Evolutionary conservation across 345 rosid genomes (phyloP).

Genomic region (Excoecaria agallocha): DNA sequence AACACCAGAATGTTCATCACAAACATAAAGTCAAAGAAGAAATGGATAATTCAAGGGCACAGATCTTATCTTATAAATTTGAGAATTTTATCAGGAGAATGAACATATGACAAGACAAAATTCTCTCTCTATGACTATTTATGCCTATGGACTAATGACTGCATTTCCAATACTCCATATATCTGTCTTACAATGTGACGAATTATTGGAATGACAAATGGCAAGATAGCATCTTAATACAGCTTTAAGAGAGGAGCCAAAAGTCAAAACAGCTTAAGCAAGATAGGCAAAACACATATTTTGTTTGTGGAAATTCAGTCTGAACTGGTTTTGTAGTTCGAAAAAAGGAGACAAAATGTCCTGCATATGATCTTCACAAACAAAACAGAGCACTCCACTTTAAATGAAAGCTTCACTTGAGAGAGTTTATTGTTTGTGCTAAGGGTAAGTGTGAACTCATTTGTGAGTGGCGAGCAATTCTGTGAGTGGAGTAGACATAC

Average conservation of each 20-base stretch:
- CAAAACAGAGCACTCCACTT: neutral
- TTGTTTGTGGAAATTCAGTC: too few relatives aligned
- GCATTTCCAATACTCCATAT: neutral
- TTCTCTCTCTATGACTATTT: too few relatives aligned
- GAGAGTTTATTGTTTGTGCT: neutral
- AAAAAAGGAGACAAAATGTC: too few relatives aligned
- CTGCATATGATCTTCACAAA: neutral
- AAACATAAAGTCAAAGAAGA: neutral
- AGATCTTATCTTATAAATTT: neutral
- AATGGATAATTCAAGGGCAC: neutral
- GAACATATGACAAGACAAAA: neutral
- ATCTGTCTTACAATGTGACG: neutral
- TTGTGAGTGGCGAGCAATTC: neutral
- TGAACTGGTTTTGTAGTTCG: too few relatives aligned
- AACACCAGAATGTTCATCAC: neutral
- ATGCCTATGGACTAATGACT: neutral
- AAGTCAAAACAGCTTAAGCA: neutral
- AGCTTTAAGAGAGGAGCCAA: constrained; percentile 2
- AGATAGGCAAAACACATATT: neutral
- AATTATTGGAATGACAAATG: neutral
- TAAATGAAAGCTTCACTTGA: too few relatives aligned
- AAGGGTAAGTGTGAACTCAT: neutral
- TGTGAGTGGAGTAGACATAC: neutral
- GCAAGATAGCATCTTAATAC: neutral
- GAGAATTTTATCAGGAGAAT: neutral